Percentiles rank a stretch among this genome's conserved stretches.
Conservation (phyloP, 306 rosid species). For the Arachis stenosperma region DNA sequence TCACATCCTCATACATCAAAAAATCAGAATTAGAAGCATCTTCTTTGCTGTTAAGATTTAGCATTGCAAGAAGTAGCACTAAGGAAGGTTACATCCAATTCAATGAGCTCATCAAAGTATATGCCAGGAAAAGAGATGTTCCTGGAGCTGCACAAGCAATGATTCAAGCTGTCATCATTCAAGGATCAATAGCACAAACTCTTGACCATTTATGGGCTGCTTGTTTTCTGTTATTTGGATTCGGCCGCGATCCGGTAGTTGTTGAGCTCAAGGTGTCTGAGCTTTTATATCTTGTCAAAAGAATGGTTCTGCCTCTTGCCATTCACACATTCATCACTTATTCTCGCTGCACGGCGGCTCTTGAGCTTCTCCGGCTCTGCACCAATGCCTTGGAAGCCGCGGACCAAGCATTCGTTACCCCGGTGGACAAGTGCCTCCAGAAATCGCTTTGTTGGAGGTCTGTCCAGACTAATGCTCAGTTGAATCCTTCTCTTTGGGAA, state of each 20-base stretch:
- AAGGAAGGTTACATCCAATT: slow-evolving; percentile 60
- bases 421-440: slow-evolving; percentile 82
- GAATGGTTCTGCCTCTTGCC: slow-evolving; percentile 74
- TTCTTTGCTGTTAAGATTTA: slow-evolving; percentile 78
- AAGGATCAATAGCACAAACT: slow-evolving; percentile 58
- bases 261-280: slow-evolving; percentile 78
- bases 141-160: slow-evolving; percentile 69
- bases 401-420: slow-evolving; percentile 78
- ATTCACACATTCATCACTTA: slow-evolving; percentile 73
- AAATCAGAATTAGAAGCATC: slow-evolving; percentile 82
- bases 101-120: slow-evolving; percentile 66
- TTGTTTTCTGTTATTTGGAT: slow-evolving; percentile 77
- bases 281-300: slow-evolving; percentile 63
- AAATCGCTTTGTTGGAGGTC: slow-evolving; percentile 85
- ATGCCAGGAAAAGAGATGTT: slow-evolving; percentile 66
- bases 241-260: slow-evolving; percentile 69
- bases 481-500: slow-evolving; percentile 91
- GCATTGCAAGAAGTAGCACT: slow-evolving; percentile 66
- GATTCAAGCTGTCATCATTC: slow-evolving; percentile 69
- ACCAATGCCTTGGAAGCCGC: slow-evolving; percentile 83
- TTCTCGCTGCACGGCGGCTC: slow-evolving; percentile 77
- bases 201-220: slow-evolving; percentile 85
- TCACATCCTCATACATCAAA: slow-evolving; percentile 58
- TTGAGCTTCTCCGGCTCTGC: slow-evolving; percentile 81
- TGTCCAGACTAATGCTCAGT: slow-evolving; percentile 76